Percentiles rank a stretch among this genome's conserved stretches.
Evolutionary conservation across 768 basidiomycete genomes (phyloP).

Genomic region (Mycena latifolia): DNA sequence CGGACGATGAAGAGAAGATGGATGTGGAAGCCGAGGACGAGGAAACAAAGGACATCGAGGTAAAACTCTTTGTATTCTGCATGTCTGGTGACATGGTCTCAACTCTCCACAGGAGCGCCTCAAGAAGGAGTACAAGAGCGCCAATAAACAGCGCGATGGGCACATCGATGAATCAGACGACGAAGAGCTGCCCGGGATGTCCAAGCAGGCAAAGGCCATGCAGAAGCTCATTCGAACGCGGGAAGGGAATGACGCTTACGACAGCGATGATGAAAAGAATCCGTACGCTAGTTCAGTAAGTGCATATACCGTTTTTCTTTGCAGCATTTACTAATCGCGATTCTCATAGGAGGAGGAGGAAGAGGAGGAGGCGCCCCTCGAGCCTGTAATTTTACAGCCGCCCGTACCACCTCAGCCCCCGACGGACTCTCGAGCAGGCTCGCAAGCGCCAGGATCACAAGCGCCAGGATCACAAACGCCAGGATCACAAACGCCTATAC

Average conservation of each 20-base stretch:
- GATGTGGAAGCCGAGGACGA: slow-evolving; percentile 83
- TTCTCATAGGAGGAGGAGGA: slow-evolving; percentile 74
- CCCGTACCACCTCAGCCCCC: slow-evolving; percentile 60
- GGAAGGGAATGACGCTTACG: slow-evolving; percentile 87
- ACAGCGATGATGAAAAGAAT: slow-evolving; percentile 87
- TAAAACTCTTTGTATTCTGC: slow-evolving; percentile 44
- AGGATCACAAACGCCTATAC: slow-evolving; percentile 44
- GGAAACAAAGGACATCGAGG: slow-evolving; percentile 87
- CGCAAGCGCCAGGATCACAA: slow-evolving; percentile 56
- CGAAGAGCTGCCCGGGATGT: slow-evolving; percentile 68
- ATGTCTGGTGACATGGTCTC: slow-evolving; percentile 17
- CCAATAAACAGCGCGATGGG: slow-evolving; percentile 80
- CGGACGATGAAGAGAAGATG: slow-evolving; percentile 89
- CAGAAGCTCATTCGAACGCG: slow-evolving; percentile 88
- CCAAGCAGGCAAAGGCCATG: slow-evolving; percentile 82
- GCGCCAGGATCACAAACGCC: slow-evolving; percentile 50
- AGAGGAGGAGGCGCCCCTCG: slow-evolving; percentile 62
- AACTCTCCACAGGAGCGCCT: slow-evolving; percentile 73
- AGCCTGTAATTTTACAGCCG: slow-evolving; percentile 59
- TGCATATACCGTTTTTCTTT: slow-evolving; percentile 20
- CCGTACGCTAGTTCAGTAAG: slow-evolving; percentile 85
- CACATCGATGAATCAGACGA: slow-evolving; percentile 84
- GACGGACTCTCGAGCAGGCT: slow-evolving; percentile 58
- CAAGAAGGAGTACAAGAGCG: slow-evolving; percentile 83
- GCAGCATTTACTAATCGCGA: slow-evolving; percentile 54